Conservation (phyloP, 2,329 filamentous ascomycete species). For the Neopestalotiopsis rosae region DNA sequence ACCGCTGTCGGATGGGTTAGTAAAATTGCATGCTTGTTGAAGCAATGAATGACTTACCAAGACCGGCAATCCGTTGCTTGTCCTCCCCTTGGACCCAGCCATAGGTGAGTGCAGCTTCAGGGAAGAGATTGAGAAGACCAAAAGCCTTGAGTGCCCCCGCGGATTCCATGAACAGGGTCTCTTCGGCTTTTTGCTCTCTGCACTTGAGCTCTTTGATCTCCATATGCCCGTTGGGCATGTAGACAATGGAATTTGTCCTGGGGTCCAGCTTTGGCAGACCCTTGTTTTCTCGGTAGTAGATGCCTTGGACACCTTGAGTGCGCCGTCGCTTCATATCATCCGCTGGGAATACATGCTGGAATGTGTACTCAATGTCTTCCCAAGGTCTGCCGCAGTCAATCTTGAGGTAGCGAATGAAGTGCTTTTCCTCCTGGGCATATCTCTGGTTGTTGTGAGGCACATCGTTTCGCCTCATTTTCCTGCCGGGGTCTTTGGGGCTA, state of each 20-base stretch:
- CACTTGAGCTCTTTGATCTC: slow-evolving; percentile 24
- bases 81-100: slow-evolving; percentile 47
- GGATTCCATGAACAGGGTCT: neutral
- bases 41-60: slow-evolving; percentile 41
- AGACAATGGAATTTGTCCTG: slow-evolving; percentile 26
- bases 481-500: neutral
- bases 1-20: slow-evolving; percentile 21
- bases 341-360: slow-evolving; percentile 30
- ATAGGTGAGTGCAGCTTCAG: slow-evolving; percentile 52
- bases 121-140: slow-evolving; percentile 45
- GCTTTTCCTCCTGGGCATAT: slow-evolving; percentile 33
- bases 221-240: slow-evolving; percentile 34
- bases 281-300: slow-evolving; percentile 35
- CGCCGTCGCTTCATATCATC: slow-evolving; percentile 23
- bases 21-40: neutral
- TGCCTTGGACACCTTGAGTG: slow-evolving; percentile 35
- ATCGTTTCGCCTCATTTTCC: slow-evolving; percentile 12
- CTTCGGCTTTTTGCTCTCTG: slow-evolving; percentile 31
- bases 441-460: slow-evolving; percentile 36
- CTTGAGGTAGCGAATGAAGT: slow-evolving; percentile 36
- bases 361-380: slow-evolving; percentile 25
- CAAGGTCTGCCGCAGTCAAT: slow-evolving; percentile 31
- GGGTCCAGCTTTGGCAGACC: slow-evolving; percentile 28
- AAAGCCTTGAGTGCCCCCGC: slow-evolving; percentile 21
- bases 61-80: slow-evolving; percentile 42